Conservation (phyloP, 768 basidiomycete genomes). For the Kwoniella sp. region DNA sequence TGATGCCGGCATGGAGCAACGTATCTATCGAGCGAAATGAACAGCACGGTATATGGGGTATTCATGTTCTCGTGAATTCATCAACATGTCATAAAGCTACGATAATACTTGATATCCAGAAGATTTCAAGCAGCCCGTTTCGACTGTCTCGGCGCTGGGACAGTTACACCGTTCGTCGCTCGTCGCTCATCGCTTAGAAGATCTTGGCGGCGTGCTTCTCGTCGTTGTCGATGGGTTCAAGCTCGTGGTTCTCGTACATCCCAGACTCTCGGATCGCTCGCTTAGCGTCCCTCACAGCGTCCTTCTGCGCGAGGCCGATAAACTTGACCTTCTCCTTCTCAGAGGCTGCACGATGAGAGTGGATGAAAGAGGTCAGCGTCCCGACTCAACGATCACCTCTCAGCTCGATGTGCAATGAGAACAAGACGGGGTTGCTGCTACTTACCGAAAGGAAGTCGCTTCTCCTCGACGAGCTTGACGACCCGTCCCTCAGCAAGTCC, state of each 20-base stretch:
- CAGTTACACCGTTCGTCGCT: too few relatives aligned
- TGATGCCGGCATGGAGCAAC: too few relatives aligned
- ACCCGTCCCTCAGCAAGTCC: conserved; percentile 40
- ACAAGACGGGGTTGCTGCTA: background rate
- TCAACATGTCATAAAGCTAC: background rate
- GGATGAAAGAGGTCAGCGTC: conserved; percentile 1
- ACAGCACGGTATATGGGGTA: too few relatives aligned
- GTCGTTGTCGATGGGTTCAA: conserved; percentile 40
- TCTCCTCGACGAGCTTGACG: conserved; percentile 44
- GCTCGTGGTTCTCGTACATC: conserved; percentile 32
- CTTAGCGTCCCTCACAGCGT: conserved; percentile 38
- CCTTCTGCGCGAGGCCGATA: conserved; percentile 31
- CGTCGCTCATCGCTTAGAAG: background rate
- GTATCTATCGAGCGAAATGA: too few relatives aligned
- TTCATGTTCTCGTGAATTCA: background rate
- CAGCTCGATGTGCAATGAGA: too few relatives aligned
- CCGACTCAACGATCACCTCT: too few relatives aligned
- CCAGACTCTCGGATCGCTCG: conserved; percentile 45
- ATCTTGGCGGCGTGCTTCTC: conserved; percentile 25
- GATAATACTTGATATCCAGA: background rate
- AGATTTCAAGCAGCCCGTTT: too few relatives aligned
- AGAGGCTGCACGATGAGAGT: conserved; percentile 12
- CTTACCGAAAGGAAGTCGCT: conserved; percentile 47
- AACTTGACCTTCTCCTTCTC: conserved; percentile 39
- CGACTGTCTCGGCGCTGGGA: too few relatives aligned